phyloP scores from a whole-genome alignment of 2,329 filamentous ascomycete genomes.

The Juglanconis oblonga region DNA sequence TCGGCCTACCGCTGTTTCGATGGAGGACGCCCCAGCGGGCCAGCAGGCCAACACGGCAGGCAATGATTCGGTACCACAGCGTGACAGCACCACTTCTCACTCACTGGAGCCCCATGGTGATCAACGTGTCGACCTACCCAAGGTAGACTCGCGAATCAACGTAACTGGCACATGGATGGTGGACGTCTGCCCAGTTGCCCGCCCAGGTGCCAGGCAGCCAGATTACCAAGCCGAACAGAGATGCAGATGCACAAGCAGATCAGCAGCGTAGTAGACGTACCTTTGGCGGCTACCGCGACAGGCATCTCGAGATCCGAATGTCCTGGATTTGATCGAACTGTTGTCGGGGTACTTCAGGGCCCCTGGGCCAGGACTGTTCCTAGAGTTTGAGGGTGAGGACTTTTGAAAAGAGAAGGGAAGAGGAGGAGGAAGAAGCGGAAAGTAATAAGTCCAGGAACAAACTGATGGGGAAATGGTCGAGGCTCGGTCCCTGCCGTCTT shows the following conservation, averaged over 20 bases:
- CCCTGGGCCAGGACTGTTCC: background rate
- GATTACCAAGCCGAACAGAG: background rate
- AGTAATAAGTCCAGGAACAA: background rate
- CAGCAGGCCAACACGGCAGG: background rate
- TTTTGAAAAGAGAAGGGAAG: background rate
- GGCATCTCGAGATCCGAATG: slow-evolving; percentile 29
- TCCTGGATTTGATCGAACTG: background rate
- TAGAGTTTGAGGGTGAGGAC: background rate
- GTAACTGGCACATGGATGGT: background rate
- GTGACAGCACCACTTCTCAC: background rate
- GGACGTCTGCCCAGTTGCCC: too few relatives aligned
- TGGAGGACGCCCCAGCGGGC: background rate
- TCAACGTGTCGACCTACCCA: background rate
- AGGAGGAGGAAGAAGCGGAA: background rate
- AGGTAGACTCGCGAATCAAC: background rate
- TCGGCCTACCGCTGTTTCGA: background rate
- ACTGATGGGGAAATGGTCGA: background rate
- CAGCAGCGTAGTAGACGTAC: slow-evolving; percentile 25
- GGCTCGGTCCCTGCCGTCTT: background rate
- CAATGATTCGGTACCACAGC: slow-evolving; percentile 3
- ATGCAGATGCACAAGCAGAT: background rate
- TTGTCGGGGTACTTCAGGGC: background rate
- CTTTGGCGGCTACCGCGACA: slow-evolving; percentile 35
- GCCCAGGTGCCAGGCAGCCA: too few relatives aligned
- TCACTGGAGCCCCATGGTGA: slow-evolving; percentile 13